Evolutionary conservation across 495 filamentous ascomycete genomes (phyloP).

Genomic region (Penicillium longicatenatum): DNA sequence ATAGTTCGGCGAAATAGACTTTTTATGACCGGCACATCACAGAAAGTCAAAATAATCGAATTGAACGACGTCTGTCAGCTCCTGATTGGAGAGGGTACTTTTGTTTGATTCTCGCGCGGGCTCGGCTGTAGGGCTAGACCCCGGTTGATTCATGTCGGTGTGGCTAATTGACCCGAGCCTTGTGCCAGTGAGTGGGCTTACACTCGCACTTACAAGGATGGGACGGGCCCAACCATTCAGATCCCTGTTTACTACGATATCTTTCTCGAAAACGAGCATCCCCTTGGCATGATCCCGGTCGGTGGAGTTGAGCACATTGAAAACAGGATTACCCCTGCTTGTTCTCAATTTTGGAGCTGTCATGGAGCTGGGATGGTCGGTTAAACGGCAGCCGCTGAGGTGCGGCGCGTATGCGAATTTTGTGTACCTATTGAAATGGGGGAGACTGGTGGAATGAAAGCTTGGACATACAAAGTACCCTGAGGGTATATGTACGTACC

Average conservation of each 20-base stretch:
- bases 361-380: background rate
- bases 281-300: background rate
- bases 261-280: background rate
- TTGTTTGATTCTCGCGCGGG: background rate
- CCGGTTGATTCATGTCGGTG: background rate
- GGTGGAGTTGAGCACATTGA: background rate
- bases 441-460: too few species aligned
- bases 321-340: background rate
- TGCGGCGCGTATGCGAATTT: background rate
- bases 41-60: background rate
- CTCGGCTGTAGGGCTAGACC: background rate
- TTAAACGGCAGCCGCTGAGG: background rate
- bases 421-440: background rate
- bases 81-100: background rate
- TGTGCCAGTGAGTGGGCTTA: background rate
- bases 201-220: background rate
- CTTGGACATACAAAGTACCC: background rate
- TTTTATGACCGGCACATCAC: background rate
- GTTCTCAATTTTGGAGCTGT: background rate
- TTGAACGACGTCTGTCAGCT: background rate
- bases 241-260: background rate
- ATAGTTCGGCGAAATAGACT: background rate
- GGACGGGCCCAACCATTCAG: background rate
- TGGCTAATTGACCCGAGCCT: background rate
- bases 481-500: background rate